These are phyloP conservation scores for Gloeophyllum trabeum DNA, from an alignment of 768 basidiomycete species.

Conservation along the genomic window DNA sequence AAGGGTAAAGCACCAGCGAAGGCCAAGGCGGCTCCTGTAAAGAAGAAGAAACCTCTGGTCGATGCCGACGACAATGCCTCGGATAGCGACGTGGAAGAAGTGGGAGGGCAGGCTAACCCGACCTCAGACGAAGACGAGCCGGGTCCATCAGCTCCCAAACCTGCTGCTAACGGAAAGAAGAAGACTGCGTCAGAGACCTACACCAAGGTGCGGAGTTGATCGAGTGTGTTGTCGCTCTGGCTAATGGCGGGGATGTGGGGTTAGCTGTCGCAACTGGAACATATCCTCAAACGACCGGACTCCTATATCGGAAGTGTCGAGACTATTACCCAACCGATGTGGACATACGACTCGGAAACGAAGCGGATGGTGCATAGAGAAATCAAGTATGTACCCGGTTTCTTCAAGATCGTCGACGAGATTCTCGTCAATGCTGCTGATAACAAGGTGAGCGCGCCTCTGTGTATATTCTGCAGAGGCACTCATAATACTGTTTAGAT, in stretches of 20 bases:
- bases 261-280: conserved; percentile 90
- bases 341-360: conserved; percentile 81
- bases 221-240: conserved; percentile 1
- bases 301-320: conserved; percentile 97
- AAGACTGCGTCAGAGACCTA: conserved; percentile 90
- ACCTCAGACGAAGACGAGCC: conserved; percentile 27
- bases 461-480: conserved; percentile 1
- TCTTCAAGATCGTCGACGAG: conserved; percentile 99
- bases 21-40: conserved; percentile 31
- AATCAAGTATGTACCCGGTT: conserved; percentile 89
- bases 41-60: conserved; percentile 64
- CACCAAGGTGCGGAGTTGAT: conserved; percentile 68
- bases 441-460: conserved; percentile 75
- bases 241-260: neutral
- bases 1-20: conserved; percentile 40
- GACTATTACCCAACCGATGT: conserved; percentile 76
- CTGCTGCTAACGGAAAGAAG: conserved; percentile 40
- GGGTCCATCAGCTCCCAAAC: conserved; percentile 10
- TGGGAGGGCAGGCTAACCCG: too few relatives aligned
- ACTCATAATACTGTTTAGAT: conserved; percentile 50
- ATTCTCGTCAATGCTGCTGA: conserved; percentile 99
- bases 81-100: conserved; percentile 29
- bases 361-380: conserved; percentile 80
- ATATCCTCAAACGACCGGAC: conserved; percentile 85
- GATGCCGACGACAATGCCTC: conserved; percentile 54